Evolutionary conservation across 2,329 filamentous ascomycete species (phyloP), one percentile per base, ranked within the genome.

Genomic region (Xylariaceae sp.): DNA sequence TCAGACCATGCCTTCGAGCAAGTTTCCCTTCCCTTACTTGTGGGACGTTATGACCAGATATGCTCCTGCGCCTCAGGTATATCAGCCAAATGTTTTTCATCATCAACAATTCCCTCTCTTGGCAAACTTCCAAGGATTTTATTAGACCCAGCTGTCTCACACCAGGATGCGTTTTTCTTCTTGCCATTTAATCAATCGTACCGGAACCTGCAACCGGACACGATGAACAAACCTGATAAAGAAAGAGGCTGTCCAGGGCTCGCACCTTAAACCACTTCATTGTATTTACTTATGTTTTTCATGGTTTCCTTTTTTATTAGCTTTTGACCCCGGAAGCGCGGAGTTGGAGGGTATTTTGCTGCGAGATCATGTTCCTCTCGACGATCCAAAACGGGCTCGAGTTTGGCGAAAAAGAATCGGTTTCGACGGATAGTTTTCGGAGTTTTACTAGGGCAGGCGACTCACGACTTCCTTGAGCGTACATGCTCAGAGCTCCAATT

Each of bases 91-190:
- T 43, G 71, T 75, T 19, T 79, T 80, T 49, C 76, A 79, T 52
- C 74, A 76, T 44, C 76, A 76, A 41, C 77, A 77, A 64, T 72
- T 78, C 50, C 72, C 75, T 32, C 68, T 80, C 45, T 72, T 81
- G 58, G 67, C 72, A 44, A 72, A 76, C 51, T 72, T 78, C 49
- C 77, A 76, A 63, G 74, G 75, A 51, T 80, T 70, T 62, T 74
- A 76, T 65, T 80, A 76, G 56, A 49, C 56, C 41, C 5, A 36
- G 22, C 22, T 27, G 7, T 7, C 22, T 5, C 7, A 27, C 4
- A 27, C 22, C 22, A 7, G 48, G 52, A 52, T 33, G 56, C 53
- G 22, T 27, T 27, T n/a, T 27, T 27, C 22, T 5, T 27, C 4
- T 27, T 27, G 7, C 22, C 7, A n/a, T 7, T 27, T 27, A 27